Evolutionary conservation across 164 flowering plant species (phyloP).

Genomic region (Litsea cubeba): DNA sequence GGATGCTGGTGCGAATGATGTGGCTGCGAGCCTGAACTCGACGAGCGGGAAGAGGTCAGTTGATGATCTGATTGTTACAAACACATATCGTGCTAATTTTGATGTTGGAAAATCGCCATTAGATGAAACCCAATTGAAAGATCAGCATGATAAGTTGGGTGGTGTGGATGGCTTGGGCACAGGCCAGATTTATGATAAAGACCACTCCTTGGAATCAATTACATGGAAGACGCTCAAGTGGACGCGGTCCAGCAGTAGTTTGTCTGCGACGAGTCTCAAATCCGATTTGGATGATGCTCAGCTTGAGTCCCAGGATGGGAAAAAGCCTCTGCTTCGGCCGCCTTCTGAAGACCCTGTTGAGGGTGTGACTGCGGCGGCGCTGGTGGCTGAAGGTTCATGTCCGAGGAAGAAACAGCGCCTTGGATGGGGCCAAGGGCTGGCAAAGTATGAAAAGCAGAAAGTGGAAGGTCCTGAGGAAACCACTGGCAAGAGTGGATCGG

Average conservation of each 20-base stretch:
- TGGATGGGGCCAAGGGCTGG: slow-evolving; percentile 98
- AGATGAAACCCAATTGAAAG: slow-evolving; percentile 33
- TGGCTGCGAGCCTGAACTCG: slow-evolving; percentile 15
- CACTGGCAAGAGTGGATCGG: slow-evolving; percentile 24
- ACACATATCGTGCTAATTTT: slow-evolving; percentile 20
- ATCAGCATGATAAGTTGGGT: slow-evolving; percentile 47
- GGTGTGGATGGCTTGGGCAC: slow-evolving; percentile 38
- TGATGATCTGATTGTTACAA: slow-evolving; percentile 24
- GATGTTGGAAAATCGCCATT: slow-evolving; percentile 28
- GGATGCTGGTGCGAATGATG: slow-evolving; percentile 36
- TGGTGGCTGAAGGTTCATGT: slow-evolving; percentile 42
- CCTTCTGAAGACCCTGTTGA: slow-evolving; percentile 38
- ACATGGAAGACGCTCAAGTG: slow-evolving; percentile 83
- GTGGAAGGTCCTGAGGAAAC: slow-evolving; percentile 68
- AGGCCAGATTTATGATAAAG: slow-evolving; percentile 44
- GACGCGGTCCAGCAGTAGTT: slow-evolving; percentile 61
- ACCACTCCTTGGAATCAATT: slow-evolving; percentile 38
- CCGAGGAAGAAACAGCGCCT: slow-evolving; percentile 90
- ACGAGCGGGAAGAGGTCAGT: slow-evolving; percentile 39
- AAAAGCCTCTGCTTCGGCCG: slow-evolving; percentile 37
- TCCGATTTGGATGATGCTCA: slow-evolving; percentile 44
- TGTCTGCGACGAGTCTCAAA: slow-evolving; percentile 61
- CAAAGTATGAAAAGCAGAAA: slow-evolving; percentile 92
- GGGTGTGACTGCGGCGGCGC: slow-evolving; percentile 29
- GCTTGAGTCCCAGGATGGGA: slow-evolving; percentile 33